Evolutionary conservation across 75 land plant genomes (phyloP).

Genomic region (Azolla pinnata): DNA sequence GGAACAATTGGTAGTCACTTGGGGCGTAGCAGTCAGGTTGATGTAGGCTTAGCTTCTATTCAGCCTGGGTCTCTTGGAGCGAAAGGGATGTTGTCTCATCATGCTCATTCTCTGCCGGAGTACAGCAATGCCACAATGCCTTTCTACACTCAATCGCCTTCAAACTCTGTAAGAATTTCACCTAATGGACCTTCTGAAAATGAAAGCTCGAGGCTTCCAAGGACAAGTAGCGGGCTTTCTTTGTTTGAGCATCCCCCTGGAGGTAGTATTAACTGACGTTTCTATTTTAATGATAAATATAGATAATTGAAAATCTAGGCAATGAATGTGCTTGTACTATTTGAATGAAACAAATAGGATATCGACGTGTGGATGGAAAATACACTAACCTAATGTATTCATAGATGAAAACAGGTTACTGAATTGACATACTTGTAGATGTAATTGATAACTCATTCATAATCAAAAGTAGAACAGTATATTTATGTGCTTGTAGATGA

Average conservation of each 20-base stretch:
- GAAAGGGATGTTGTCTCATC: slow-evolving; percentile 12
- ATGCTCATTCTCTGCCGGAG: slow-evolving; percentile 33
- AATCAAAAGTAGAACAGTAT: background rate
- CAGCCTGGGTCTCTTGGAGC: slow-evolving; percentile 14
- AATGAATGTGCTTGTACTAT: no score
- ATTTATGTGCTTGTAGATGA: background rate
- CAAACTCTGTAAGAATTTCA: background rate
- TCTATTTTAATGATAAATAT: background rate
- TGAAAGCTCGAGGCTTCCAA: slow-evolving; percentile 8
- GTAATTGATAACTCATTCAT: background rate
- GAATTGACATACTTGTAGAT: background rate
- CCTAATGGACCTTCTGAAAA: slow-evolving; percentile 16
- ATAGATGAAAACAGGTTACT: no score
- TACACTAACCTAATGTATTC: no score
- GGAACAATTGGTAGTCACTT: slow-evolving; percentile 28
- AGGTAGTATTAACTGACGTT: no score
- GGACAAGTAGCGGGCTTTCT: slow-evolving; percentile 12
- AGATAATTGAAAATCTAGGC: background rate
- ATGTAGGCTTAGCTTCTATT: slow-evolving; percentile 16
- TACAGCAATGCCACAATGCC: slow-evolving; percentile 12
- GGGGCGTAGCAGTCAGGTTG: slow-evolving; percentile 17
- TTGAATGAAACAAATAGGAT: no score
- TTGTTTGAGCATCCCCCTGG: slow-evolving; percentile 19
- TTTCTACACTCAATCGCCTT: background rate
- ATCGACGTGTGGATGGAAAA: no score